Conservation (phyloP, 352 stramenopile genomes). For the Saprolegnia parasitica region DNA sequence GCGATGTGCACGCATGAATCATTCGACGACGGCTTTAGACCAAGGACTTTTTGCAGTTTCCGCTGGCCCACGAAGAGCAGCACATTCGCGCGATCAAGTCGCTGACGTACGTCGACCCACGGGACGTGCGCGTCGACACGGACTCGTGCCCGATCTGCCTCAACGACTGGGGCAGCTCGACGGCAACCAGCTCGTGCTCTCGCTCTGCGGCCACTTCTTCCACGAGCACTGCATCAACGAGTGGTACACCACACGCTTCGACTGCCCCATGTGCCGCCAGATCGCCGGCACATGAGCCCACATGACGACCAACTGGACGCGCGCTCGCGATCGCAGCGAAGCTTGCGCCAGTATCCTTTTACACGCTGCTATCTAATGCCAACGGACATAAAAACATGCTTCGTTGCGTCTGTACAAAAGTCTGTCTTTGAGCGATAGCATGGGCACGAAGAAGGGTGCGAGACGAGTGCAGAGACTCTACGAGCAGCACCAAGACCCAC, state of each 20-base stretch:
- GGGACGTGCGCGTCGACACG: conserved; percentile 74
- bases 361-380: neutral
- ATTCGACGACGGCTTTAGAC: conserved; percentile 26
- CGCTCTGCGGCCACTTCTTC: conserved; percentile 80
- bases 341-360: neutral
- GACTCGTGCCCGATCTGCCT: conserved; percentile 80
- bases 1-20: neutral
- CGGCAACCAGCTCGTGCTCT: conserved; percentile 74
- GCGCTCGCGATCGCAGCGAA: neutral
- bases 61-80: conserved; percentile 72
- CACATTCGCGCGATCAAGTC: conserved; percentile 74
- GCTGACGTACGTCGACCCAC: conserved; percentile 80
- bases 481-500: too few relatives aligned
- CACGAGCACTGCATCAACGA: conserved; percentile 87
- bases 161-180: conserved; percentile 78
- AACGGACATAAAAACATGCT: too few relatives aligned
- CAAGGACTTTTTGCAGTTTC: conserved; percentile 84
- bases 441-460: too few relatives aligned
- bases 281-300: conserved; percentile 45
- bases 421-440: too few relatives aligned
- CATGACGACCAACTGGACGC: neutral
- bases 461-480: too few relatives aligned
- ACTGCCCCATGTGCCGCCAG: conserved; percentile 84
- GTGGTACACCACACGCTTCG: conserved; percentile 83
- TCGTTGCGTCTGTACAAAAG: too few relatives aligned